Conservation (phyloP, 2,329 filamentous ascomycete species). For the Pseudogymnoascus sp. region DNA sequence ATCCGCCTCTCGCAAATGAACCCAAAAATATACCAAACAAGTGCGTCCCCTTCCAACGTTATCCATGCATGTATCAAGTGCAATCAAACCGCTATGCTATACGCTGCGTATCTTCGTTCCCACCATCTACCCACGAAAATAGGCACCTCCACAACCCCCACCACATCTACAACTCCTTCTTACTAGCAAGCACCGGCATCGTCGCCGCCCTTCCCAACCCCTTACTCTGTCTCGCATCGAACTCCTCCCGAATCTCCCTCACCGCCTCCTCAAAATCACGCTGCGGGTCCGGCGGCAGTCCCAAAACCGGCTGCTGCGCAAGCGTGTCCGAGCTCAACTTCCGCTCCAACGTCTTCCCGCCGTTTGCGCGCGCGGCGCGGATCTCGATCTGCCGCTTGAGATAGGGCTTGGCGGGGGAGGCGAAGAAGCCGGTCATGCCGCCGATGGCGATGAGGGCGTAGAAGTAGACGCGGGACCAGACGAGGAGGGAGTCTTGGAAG, state of each 20-base stretch:
- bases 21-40: background rate
- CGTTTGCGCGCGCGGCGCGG: conserved; percentile 34
- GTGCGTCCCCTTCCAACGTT: background rate
- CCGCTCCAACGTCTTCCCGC: conserved; percentile 32
- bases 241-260: conserved; percentile 42
- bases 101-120: background rate
- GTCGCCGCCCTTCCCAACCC: conserved; percentile 14
- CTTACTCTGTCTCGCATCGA: conserved; percentile 29
- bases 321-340: conserved; percentile 49
- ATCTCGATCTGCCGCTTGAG: conserved; percentile 54
- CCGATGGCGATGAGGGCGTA: conserved; percentile 66
- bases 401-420: conserved; percentile 61
- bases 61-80: background rate
- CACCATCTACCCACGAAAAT: background rate
- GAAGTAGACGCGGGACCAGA: conserved; percentile 85
- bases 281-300: conserved; percentile 68
- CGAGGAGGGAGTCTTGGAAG: conserved; percentile 59
- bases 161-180: conserved; percentile 1
- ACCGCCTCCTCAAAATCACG: conserved; percentile 60
- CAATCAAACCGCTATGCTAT: conserved; percentile 1
- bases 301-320: conserved; percentile 56
- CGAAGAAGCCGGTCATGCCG: conserved; percentile 64
- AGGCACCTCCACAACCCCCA: background rate
- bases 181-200: conserved; percentile 13
- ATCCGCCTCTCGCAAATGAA: background rate